A percentile compares a stretch with the other conserved stretches of the same genome.
Conservation (phyloP, 176 grass and related monocot genomes). For the Eremochloa ophiuroides region DNA sequence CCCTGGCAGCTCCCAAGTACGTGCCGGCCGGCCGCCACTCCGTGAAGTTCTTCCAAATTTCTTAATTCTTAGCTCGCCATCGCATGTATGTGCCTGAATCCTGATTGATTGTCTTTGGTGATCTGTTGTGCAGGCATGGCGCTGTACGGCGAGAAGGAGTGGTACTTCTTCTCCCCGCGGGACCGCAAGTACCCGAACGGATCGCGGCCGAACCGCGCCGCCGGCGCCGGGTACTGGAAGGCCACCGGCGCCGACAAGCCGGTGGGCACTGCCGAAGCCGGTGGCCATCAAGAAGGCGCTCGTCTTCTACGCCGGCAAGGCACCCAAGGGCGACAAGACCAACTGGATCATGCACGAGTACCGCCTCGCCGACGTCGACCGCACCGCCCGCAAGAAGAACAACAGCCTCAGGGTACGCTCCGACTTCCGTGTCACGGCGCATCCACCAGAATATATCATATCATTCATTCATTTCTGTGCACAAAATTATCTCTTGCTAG, state of each 20-base stretch:
- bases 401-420: slow-evolving; percentile 55
- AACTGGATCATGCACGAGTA: slow-evolving; percentile 97
- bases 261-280: slow-evolving; percentile 50
- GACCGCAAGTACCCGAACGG: slow-evolving; percentile 91
- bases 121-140: slow-evolving; percentile 42
- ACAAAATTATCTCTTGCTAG: background rate
- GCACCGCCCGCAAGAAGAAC: slow-evolving; percentile 64
- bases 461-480: no score
- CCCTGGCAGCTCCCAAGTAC: slow-evolving; percentile 77
- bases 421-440: background rate
- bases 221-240: slow-evolving; percentile 71
- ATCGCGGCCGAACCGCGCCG: slow-evolving; percentile 71
- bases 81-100: background rate
- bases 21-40: background rate
- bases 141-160: slow-evolving; percentile 76
- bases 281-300: slow-evolving; percentile 80
- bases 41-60: background rate
- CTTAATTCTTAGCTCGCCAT: background rate
- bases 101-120: background rate
- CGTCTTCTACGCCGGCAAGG: slow-evolving; percentile 79
- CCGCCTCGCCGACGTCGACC: slow-evolving; percentile 77
- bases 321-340: slow-evolving; percentile 74
- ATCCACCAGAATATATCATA: no score
- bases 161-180: slow-evolving; percentile 82
- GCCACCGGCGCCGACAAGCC: slow-evolving; percentile 82